These are phyloP conservation scores for Casaregolazyma suthepensis DNA, from an alignment of 1,139 yeast genomes.

Conservation along the genomic window DNA sequence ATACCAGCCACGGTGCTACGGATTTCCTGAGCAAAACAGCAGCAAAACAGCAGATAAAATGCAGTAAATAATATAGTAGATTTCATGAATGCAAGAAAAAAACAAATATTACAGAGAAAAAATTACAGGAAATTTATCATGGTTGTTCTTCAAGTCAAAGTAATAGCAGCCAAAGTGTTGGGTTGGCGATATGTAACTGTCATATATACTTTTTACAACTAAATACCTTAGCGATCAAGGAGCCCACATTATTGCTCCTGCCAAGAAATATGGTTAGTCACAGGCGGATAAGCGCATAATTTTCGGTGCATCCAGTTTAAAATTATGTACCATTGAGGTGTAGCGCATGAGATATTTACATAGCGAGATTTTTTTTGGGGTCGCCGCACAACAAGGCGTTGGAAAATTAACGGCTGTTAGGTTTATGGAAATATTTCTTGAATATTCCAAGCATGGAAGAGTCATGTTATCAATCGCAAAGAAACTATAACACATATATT, in stretches of 20 bases:
- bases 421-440: not conserved
- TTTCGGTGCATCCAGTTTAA: not conserved
- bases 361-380: not conserved
- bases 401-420: not conserved
- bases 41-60: not conserved
- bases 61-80: not conserved
- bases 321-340: not conserved
- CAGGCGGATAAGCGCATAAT: not conserved
- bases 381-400: not conserved
- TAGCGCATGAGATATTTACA: not conserved
- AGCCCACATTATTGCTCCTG: not conserved
- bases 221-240: not conserved
- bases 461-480: too few relatives aligned
- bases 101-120: not conserved
- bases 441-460: too few relatives aligned
- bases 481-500: too few relatives aligned
- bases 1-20: conserved; percentile 17
- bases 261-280: not conserved
- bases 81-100: not conserved
- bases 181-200: not conserved
- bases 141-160: conserved; percentile 1
- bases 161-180: not conserved
- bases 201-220: not conserved
- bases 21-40: conserved; percentile 1
- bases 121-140: not conserved